Evolutionary conservation across 1,139 yeast genomes (phyloP).

Genomic region (Geotrichum europaeum): DNA sequence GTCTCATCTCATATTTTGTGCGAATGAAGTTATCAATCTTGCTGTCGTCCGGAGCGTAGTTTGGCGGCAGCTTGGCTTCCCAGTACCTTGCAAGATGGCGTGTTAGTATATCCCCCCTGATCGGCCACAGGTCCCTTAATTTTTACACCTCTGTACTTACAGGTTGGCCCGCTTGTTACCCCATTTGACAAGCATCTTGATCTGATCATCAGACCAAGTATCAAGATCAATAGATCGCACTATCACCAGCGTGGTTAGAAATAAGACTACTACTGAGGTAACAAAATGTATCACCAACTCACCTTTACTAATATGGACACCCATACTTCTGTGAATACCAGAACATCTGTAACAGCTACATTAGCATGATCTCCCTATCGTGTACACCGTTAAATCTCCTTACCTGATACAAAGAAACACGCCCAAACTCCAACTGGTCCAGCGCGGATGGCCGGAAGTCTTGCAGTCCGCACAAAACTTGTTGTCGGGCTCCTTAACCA

Average conservation of each 20-base stretch:
- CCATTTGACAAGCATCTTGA: slow-evolving; percentile 76
- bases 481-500: slow-evolving; percentile 71
- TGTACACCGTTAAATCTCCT: background rate
- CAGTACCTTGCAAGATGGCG: slow-evolving; percentile 40
- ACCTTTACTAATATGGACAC: slow-evolving; percentile 67
- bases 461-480: slow-evolving; percentile 88
- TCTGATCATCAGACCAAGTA: slow-evolving; percentile 93
- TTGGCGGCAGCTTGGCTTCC: slow-evolving; percentile 71
- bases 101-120: background rate
- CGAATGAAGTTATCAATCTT: slow-evolving; percentile 85
- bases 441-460: slow-evolving; percentile 80
- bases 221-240: slow-evolving; percentile 77
- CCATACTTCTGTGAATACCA: slow-evolving; percentile 92
- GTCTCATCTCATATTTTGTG: slow-evolving; percentile 82
- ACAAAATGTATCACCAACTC: slow-evolving; percentile 6
- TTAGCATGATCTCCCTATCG: background rate
- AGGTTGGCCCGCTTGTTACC: slow-evolving; percentile 74
- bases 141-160: slow-evolving; percentile 27
- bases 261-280: background rate
- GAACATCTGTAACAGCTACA: slow-evolving; percentile 51
- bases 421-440: slow-evolving; percentile 98
- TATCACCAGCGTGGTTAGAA: background rate
- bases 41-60: slow-evolving; percentile 73
- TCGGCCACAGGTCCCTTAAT: background rate
- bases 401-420: slow-evolving; percentile 73